Conservation (phyloP, 2,329 filamentous ascomycete genomes). For the Bisporella sp. region DNA sequence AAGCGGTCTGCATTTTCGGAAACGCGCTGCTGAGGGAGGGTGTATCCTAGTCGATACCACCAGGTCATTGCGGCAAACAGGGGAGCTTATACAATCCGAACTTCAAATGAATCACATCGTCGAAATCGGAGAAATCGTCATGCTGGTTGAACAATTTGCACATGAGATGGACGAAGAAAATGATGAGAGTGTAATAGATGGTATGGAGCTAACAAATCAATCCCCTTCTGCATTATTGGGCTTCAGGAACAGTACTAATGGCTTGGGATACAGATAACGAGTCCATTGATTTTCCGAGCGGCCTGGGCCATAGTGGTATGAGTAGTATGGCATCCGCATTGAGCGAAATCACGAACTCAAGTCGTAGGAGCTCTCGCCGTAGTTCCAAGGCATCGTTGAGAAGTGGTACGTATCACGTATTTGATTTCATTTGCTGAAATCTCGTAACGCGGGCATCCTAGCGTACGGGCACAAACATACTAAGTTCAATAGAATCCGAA, state of each 20-base stretch:
- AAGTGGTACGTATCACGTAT: background rate
- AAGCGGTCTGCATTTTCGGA: slow-evolving; percentile 56
- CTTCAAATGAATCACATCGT: slow-evolving; percentile 70
- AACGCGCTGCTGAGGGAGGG: slow-evolving; percentile 55
- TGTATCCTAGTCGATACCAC: slow-evolving; percentile 70
- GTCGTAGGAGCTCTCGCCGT: background rate
- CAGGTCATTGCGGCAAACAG: slow-evolving; percentile 73
- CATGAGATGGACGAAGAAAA: slow-evolving; percentile 5
- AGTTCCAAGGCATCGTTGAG: background rate
- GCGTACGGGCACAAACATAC: too few species aligned
- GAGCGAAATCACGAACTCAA: slow-evolving; percentile 2
- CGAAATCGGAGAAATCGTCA: slow-evolving; percentile 76
- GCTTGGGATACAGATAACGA: too few species aligned
- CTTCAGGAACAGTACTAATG: too few species aligned
- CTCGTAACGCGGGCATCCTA: too few species aligned
- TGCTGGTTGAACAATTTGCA: slow-evolving; percentile 37
- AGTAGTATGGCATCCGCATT: slow-evolving; percentile 9
- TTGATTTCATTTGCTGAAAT: too few species aligned
- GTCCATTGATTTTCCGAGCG: too few species aligned
- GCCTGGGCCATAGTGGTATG: background rate
- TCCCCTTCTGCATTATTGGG: too few species aligned
- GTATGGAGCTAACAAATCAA: background rate
- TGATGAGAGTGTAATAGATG: background rate
- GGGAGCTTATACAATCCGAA: slow-evolving; percentile 76
- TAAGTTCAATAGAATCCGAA: background rate